These are phyloP conservation scores for Leccinum fallax DNA, from an alignment of 1,284 basidiomycete species.

Conservation along the genomic window DNA sequence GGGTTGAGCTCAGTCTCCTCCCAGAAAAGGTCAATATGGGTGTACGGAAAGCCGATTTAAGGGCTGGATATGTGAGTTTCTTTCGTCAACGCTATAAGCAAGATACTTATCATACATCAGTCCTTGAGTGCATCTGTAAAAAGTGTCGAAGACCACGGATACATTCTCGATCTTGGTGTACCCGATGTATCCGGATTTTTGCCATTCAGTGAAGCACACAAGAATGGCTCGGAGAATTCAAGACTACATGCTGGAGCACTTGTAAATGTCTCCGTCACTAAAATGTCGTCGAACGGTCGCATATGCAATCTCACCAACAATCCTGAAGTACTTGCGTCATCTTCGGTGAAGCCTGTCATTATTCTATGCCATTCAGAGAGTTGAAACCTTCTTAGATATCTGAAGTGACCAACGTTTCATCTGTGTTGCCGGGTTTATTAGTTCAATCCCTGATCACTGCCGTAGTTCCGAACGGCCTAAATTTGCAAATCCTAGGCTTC, in stretches of 20 bases:
- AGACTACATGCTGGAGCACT: constrained; percentile 69
- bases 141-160: constrained; percentile 94
- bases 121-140: constrained; percentile 77
- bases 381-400: constrained; percentile 48
- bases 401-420: constrained; percentile 79
- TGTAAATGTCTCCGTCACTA: constrained; percentile 62
- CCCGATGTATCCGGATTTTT: constrained; percentile 78
- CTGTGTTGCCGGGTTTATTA: constrained; percentile 85
- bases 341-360: constrained; percentile 49
- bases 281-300: constrained; percentile 70
- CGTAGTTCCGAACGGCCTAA: constrained; percentile 78
- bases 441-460: constrained; percentile 88
- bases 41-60: constrained; percentile 79
- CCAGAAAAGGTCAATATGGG: constrained; percentile 88
- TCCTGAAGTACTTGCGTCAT: constrained; percentile 45
- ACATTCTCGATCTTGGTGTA: constrained; percentile 86
- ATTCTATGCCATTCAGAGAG: constrained; percentile 12
- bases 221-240: constrained; percentile 42
- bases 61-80: constrained; percentile 67
- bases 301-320: constrained; percentile 66
- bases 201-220: constrained; percentile 65
- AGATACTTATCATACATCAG: constrained; percentile 40
- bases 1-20: constrained; percentile 87
- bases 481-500: constrained; percentile 90
- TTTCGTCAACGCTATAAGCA: background rate